Conservation (phyloP, 176 grass and related monocot species). For the Oryza meridionalis region DNA sequence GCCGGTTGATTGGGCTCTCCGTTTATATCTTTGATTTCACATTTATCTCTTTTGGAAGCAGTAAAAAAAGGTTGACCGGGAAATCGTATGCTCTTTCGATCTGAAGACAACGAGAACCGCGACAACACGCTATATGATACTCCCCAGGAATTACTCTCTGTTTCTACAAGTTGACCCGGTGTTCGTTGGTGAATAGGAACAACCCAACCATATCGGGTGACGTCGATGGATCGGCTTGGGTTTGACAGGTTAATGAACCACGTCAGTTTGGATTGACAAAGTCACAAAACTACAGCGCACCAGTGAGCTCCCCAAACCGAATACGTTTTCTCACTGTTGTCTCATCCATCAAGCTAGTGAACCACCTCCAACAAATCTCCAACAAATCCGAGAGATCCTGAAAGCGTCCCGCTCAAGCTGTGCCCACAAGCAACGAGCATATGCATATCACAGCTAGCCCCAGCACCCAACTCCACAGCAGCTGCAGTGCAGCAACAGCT, state of each 20-base stretch:
- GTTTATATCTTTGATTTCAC: not conserved
- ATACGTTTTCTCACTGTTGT: slow-evolving; percentile 8
- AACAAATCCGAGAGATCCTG: slow-evolving; percentile 41
- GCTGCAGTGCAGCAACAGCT: not conserved
- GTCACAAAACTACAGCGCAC: not conserved
- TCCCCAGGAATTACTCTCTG: not conserved
- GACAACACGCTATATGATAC: no score
- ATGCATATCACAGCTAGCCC: not conserved
- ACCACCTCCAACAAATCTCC: slow-evolving; percentile 74
- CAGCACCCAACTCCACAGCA: not conserved
- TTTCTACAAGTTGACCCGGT: not conserved
- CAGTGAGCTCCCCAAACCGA: not conserved
- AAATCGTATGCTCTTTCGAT: slow-evolving; percentile 3
- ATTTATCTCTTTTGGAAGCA: not conserved
- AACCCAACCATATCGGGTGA: slow-evolving; percentile 18
- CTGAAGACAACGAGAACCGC: not conserved
- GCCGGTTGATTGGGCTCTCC: not conserved
- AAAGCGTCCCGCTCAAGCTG: slow-evolving; percentile 1
- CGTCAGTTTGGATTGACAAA: slow-evolving; percentile 30
- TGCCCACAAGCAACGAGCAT: not conserved
- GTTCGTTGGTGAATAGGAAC: slow-evolving; percentile 18
- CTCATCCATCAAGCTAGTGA: slow-evolving; percentile 49
- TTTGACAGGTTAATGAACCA: slow-evolving; percentile 15
- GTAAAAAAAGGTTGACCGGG: not conserved
- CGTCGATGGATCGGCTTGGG: slow-evolving; percentile 21